phyloP scores from a whole-genome alignment of 768 basidiomycete species.

The Pisolithus albus region DNA sequence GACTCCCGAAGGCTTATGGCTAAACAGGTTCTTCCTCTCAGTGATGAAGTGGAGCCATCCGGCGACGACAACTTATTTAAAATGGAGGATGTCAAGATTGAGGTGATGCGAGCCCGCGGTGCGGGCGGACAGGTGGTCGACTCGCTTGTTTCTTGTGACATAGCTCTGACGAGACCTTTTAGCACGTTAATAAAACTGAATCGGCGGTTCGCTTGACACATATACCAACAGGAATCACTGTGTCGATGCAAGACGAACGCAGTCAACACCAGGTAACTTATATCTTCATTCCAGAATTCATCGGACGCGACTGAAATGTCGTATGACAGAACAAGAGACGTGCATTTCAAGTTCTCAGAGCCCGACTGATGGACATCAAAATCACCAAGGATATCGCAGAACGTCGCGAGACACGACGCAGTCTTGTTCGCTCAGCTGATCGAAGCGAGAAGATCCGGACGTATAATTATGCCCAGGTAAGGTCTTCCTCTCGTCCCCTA shows the following conservation, averaged over 20 bases:
- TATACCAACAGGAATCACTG: constrained; percentile 85
- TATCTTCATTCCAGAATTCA: not conserved
- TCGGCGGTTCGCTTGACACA: constrained; percentile 95
- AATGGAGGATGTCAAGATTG: constrained; percentile 83
- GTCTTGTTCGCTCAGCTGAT: constrained; percentile 74
- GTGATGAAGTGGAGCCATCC: constrained; percentile 54
- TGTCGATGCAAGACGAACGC: constrained; percentile 97
- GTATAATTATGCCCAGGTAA: constrained; percentile 86
- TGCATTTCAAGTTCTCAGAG: constrained; percentile 84
- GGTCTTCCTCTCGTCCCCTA: not conserved
- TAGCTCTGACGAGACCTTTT: not conserved
- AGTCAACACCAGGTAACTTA: constrained; percentile 80
- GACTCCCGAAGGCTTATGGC: not conserved
- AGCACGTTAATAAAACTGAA: constrained; percentile 99
- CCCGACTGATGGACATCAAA: constrained; percentile 78
- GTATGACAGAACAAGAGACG: constrained; percentile 73
- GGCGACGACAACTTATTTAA: constrained; percentile 58
- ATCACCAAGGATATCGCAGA: constrained; percentile 63
- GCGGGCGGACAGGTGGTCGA: constrained; percentile 84
- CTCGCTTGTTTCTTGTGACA: not conserved
- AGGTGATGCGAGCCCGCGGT: constrained; percentile 95
- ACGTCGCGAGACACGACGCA: constrained; percentile 61
- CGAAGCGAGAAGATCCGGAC: constrained; percentile 94
- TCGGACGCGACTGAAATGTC: not conserved
- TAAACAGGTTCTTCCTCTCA: constrained; percentile 73